Conservation (phyloP, 176 grass and related monocot genomes). For the Oryza meyeriana region DNA sequence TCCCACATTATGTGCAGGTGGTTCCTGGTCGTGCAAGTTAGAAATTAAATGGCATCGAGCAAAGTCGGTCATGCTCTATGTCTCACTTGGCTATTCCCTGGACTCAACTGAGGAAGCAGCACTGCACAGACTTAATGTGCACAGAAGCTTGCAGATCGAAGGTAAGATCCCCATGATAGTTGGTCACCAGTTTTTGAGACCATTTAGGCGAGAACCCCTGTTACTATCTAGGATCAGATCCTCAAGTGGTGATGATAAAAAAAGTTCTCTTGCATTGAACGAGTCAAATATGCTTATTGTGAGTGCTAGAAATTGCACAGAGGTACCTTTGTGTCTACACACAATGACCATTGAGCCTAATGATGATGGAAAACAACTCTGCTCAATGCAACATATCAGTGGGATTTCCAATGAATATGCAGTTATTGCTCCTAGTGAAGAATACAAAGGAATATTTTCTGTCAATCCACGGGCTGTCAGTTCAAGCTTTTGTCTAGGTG, state of each 20-base stretch:
- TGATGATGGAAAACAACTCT: constrained; percentile 40
- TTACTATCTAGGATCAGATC: constrained; percentile 78
- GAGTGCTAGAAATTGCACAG: constrained; percentile 73
- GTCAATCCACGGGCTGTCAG: constrained; percentile 46
- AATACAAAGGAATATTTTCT: constrained; percentile 88
- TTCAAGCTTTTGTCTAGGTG: constrained; percentile 54
- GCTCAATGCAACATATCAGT: constrained; percentile 54
- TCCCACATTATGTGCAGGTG: constrained; percentile 55
- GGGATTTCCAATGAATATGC: constrained; percentile 45
- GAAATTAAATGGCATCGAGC: constrained; percentile 94
- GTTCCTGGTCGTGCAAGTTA: constrained; percentile 86
- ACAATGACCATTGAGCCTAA: constrained; percentile 51
- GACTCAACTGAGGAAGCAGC: constrained; percentile 48
- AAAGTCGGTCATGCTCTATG: constrained; percentile 90
- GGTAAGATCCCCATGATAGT: constrained; percentile 80
- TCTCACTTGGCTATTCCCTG: constrained; percentile 84
- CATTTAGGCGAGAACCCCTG: constrained; percentile 88
- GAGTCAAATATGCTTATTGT: constrained; percentile 78
- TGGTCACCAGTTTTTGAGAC: constrained; percentile 64
- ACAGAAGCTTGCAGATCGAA: constrained; percentile 94
- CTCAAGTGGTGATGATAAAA: constrained; percentile 44
- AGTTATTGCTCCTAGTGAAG: constrained; percentile 65
- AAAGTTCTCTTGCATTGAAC: constrained; percentile 66
- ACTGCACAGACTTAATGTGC: constrained; percentile 71
- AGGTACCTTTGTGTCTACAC: constrained; percentile 68